Percentiles rank a stretch among this genome's conserved stretches.
Evolutionary conservation across 2,329 filamentous ascomycete genomes (phyloP).

Genomic region (Blumeria hordei): DNA sequence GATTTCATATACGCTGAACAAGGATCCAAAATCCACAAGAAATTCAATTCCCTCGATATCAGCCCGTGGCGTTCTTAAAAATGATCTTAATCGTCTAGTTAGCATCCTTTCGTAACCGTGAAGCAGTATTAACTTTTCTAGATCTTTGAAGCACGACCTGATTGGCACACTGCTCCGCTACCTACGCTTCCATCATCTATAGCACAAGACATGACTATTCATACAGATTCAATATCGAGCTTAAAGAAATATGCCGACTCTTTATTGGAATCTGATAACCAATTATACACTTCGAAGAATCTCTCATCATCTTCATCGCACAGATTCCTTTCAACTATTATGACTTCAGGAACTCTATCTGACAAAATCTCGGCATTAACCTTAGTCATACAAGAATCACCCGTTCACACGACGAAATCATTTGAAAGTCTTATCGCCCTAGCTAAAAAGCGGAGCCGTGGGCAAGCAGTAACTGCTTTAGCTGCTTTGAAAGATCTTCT

Average conservation of each 20-base stretch:
- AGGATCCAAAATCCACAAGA: too few relatives aligned
- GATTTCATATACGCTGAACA: too few relatives aligned
- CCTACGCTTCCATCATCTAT: conserved; percentile 24
- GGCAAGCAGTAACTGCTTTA: conserved; percentile 78
- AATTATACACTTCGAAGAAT: conserved; percentile 45
- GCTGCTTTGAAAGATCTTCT: conserved; percentile 86
- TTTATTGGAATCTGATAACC: conserved; percentile 56
- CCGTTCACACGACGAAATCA: conserved; percentile 73
- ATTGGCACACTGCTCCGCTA: conserved; percentile 39
- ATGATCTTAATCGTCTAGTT: conserved; percentile 14
- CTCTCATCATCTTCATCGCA: conserved; percentile 64
- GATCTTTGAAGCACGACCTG: conserved; percentile 35
- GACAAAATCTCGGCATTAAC: conserved; percentile 94
- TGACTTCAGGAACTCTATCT: conserved; percentile 84
- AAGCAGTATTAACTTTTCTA: conserved; percentile 12
- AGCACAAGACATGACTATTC: conserved; percentile 19
- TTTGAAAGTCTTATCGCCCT: conserved; percentile 63
- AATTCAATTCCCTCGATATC: too few relatives aligned
- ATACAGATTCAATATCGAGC: conserved; percentile 28
- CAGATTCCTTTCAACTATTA: conserved; percentile 92
- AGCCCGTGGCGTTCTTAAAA: not conserved
- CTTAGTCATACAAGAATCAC: conserved; percentile 84
- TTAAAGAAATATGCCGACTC: conserved; percentile 47
- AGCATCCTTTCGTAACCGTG: conserved; percentile 6
- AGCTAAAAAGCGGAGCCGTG: conserved; percentile 81